Evolutionary conservation across 805 yeast species (phyloP).

Genomic region (Isabelozyma pseudorhagii): DNA sequence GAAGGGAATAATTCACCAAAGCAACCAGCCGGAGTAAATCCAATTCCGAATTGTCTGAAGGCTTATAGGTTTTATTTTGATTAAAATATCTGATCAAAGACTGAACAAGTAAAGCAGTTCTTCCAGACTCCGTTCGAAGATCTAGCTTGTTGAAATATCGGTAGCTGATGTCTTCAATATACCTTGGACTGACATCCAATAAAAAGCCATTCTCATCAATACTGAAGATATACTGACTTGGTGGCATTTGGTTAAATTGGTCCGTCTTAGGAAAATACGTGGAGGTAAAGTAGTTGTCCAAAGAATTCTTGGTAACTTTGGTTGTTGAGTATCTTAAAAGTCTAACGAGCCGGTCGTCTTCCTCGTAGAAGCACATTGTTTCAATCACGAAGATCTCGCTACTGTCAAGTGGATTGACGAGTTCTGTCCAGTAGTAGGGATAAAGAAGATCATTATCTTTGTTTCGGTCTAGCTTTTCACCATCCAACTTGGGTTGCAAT

Average conservation of each 20-base stretch:
- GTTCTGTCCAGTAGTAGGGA: conserved; percentile 37
- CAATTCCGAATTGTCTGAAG: conserved; percentile 12
- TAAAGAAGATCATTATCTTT: conserved; percentile 30
- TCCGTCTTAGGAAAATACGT: conserved; percentile 16
- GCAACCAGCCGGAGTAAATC: conserved; percentile 18
- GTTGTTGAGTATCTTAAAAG: conserved; percentile 11
- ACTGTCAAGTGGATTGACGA: conserved; percentile 25
- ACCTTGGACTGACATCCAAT: conserved; percentile 27
- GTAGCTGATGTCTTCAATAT: conserved; percentile 27
- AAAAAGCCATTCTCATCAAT: conserved; percentile 12
- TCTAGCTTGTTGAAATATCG: conserved; percentile 26
- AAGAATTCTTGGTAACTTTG: neutral
- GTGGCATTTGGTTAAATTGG: conserved; percentile 22
- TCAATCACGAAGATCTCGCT: conserved; percentile 24
- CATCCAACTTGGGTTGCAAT: conserved; percentile 22
- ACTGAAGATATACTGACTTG: conserved; percentile 27
- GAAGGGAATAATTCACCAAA: conserved; percentile 18
- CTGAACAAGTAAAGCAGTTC: conserved; percentile 19
- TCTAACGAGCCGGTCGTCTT: conserved; percentile 18
- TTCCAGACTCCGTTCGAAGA: conserved; percentile 23
- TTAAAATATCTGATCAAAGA: conserved; percentile 21
- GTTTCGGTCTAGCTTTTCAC: conserved; percentile 13
- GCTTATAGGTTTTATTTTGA: conserved; percentile 1
- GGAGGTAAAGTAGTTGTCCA: conserved; percentile 7
- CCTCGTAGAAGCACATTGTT: conserved; percentile 25